Percentiles rank a stretch among this genome's conserved stretches.
Conservation (phyloP, 129 eudicot species). For the Helianthus tuberosus region DNA sequence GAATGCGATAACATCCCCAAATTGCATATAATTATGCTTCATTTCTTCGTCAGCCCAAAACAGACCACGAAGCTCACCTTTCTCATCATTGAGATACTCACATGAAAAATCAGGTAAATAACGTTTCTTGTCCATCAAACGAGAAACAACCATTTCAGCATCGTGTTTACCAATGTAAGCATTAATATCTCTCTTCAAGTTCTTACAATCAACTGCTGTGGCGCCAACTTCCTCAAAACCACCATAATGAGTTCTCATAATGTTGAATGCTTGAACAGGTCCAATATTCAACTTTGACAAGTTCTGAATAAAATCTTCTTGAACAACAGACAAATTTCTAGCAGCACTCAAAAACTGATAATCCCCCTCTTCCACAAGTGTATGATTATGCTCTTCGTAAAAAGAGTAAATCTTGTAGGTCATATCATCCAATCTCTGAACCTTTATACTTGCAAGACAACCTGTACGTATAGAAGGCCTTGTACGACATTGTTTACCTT, state of each 20-base stretch:
- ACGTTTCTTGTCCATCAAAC: not conserved
- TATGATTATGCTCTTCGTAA: not conserved
- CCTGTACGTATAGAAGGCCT: too few relatives aligned
- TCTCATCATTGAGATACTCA: not conserved
- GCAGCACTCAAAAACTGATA: too few relatives aligned
- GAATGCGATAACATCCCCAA: not conserved
- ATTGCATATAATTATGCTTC: not conserved
- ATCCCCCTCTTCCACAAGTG: too few relatives aligned
- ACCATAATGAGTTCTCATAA: not conserved
- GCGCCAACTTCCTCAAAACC: not conserved
- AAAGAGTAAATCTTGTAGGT: not conserved
- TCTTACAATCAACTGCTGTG: not conserved
- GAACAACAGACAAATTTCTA: too few relatives aligned
- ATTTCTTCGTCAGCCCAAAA: not conserved
- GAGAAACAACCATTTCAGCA: not conserved
- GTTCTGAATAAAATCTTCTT: too few relatives aligned
- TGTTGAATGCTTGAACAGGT: too few relatives aligned
- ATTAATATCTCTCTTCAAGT: not conserved
- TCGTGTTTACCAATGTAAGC: not conserved
- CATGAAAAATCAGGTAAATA: not conserved
- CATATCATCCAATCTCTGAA: too few relatives aligned
- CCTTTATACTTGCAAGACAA: too few relatives aligned
- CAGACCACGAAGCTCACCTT: not conserved
- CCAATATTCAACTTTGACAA: too few relatives aligned
- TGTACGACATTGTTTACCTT: too few relatives aligned